These are phyloP conservation scores for Xylaria sp. DNA, from an alignment of 2,329 filamentous ascomycete genomes.

Conservation along the genomic window DNA sequence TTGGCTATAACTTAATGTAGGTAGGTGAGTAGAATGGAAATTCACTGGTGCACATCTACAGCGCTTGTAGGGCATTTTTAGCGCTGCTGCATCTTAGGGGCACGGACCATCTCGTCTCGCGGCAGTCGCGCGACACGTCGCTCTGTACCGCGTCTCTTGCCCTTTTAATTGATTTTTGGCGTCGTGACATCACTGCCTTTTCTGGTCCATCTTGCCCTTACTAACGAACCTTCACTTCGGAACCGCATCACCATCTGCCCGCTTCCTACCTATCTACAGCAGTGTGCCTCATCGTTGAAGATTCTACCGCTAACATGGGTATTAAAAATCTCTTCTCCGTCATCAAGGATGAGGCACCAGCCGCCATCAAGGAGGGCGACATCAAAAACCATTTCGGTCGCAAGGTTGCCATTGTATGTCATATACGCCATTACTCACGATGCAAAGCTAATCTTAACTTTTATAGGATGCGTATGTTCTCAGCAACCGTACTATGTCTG, in stretches of 20 bases:
- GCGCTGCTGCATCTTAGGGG: not conserved
- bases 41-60: no score
- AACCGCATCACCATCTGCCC: not conserved
- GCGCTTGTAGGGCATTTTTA: not conserved
- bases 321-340: conserved; percentile 81
- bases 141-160: conserved; percentile 6
- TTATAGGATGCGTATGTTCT: conserved; percentile 65
- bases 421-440: not conserved
- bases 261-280: not conserved
- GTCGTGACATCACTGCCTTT: conserved; percentile 37
- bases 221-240: not conserved
- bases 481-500: conserved; percentile 17
- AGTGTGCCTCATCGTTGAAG: not conserved
- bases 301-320: conserved; percentile 58
- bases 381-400: conserved; percentile 99
- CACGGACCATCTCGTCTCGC: not conserved
- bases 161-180: conserved; percentile 32
- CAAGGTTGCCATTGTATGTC: conserved; percentile 93
- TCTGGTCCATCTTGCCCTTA: not conserved
- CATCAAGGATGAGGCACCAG: conserved; percentile 93
- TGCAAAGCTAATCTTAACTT: conserved; percentile 33
- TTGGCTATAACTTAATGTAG: no score
- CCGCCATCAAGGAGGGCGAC: conserved; percentile 93
- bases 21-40: no score
- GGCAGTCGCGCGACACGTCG: conserved; percentile 29